Conservation (phyloP, 768 basidiomycete genomes). For the Sutorius australiensis region DNA sequence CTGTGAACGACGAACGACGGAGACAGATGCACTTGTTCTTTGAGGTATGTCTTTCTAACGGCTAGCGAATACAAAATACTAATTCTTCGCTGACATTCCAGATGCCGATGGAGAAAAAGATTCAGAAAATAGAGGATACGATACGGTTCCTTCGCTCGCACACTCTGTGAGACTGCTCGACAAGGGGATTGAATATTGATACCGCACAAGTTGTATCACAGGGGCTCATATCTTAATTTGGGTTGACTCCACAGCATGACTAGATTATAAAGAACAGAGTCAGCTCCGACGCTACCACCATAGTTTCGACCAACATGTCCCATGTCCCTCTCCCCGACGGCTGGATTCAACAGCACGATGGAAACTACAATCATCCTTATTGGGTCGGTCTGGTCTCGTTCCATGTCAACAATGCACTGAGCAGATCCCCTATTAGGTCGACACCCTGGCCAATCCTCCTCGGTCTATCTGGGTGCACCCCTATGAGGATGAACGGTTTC, state of each 20-base stretch:
- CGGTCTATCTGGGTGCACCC: slow-evolving; percentile 73
- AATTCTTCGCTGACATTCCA: slow-evolving; percentile 19
- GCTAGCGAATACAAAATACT: not conserved
- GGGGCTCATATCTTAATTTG: not conserved
- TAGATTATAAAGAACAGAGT: not conserved
- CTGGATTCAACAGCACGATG: slow-evolving; percentile 52
- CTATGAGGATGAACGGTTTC: slow-evolving; percentile 62
- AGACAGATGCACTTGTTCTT: slow-evolving; percentile 49
- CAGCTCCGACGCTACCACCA: not conserved
- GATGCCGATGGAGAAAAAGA: slow-evolving; percentile 55
- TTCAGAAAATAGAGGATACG: slow-evolving; percentile 48
- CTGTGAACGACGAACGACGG: slow-evolving; percentile 37
- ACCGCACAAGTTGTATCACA: not conserved
- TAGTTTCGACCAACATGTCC: slow-evolving; percentile 13
- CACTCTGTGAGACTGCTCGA: not conserved
- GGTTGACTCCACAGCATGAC: slow-evolving; percentile 11
- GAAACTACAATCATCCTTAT: slow-evolving; percentile 40
- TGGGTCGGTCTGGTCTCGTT: slow-evolving; percentile 36
- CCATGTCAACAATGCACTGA: not conserved
- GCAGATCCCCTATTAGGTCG: slow-evolving; percentile 43
- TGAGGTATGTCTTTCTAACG: slow-evolving; percentile 34
- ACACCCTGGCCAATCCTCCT: slow-evolving; percentile 58
- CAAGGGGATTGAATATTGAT: not conserved
- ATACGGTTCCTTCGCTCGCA: slow-evolving; percentile 37
- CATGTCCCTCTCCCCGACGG: slow-evolving; percentile 49